A percentile compares a stretch with the other conserved stretches of the same genome.
Evolutionary conservation across 23 red algal species (phyloP).

Genomic region (Gracilaria domingensis): DNA sequence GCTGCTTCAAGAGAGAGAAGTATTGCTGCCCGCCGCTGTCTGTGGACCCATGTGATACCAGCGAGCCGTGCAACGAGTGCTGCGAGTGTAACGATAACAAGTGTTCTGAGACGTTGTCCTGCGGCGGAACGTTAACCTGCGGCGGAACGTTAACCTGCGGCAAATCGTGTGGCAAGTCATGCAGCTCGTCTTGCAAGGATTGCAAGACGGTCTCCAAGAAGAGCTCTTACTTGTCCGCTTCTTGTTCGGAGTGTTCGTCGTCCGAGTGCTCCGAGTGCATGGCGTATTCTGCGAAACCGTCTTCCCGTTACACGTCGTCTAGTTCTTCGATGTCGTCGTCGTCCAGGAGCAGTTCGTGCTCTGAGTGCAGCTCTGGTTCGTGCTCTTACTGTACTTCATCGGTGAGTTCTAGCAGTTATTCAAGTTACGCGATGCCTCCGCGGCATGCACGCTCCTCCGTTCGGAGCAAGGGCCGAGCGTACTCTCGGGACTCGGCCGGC

Average conservation of each 20-base stretch:
- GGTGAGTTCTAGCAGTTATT: neutral
- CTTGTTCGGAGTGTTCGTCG: neutral
- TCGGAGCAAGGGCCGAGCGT: neutral
- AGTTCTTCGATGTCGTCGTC: constrained; percentile 9
- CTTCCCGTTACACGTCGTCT: constrained; percentile 4
- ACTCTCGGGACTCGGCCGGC: neutral
- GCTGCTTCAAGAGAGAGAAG: constrained; percentile 41
- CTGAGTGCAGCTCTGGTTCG: constrained; percentile 25
- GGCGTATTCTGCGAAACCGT: constrained; percentile 36
- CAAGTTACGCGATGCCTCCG: neutral
- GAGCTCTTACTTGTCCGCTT: neutral
- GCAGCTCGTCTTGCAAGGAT: constrained; percentile 15
- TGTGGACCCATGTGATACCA: neutral
- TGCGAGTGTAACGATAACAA: constrained; percentile 33
- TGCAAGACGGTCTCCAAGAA: constrained; percentile 25
- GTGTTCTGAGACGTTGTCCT: constrained; percentile 36
- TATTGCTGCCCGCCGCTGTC: constrained; percentile 36
- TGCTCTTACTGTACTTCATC: constrained; percentile 38
- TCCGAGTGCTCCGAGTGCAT: constrained; percentile 17
- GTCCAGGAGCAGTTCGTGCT: constrained; percentile 17
- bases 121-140: constrained; percentile 8
- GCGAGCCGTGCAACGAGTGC: constrained; percentile 5
- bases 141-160: constrained; percentile 12
- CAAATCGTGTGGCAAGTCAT: constrained; percentile 19
- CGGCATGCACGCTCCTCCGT: neutral